These are phyloP conservation scores for Pseudopithomyces maydicus DNA, from an alignment of 2,329 filamentous ascomycete species.

Conservation along the genomic window DNA sequence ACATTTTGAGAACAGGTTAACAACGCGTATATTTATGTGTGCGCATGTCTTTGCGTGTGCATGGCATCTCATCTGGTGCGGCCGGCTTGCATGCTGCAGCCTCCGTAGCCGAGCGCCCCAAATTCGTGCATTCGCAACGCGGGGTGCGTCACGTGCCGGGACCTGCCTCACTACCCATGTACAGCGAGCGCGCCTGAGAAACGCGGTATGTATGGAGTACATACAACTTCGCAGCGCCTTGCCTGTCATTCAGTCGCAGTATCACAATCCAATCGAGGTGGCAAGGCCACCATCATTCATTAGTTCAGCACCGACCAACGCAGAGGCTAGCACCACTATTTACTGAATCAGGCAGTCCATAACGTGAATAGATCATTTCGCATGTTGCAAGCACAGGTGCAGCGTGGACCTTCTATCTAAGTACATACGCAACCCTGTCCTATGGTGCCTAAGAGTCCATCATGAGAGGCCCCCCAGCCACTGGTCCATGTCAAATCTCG, in stretches of 20 bases:
- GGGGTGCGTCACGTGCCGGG: neutral
- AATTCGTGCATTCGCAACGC: neutral
- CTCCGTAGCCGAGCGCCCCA: neutral
- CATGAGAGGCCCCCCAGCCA: too few species aligned
- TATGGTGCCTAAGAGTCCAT: too few species aligned
- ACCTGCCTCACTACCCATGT: neutral
- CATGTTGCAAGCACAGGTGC: too few species aligned
- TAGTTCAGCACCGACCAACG: too few species aligned
- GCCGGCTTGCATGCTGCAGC: constrained; percentile 1
- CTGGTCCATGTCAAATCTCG: too few species aligned
- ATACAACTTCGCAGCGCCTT: neutral
- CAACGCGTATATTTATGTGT: neutral
- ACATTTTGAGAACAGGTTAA: neutral
- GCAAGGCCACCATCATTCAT: neutral
- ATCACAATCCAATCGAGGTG: neutral
- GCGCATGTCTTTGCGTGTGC: neutral
- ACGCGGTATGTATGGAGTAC: neutral
- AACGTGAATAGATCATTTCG: too few species aligned
- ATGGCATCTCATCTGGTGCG: neutral
- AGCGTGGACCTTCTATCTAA: too few species aligned
- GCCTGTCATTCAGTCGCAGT: neutral
- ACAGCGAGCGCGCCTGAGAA: neutral
- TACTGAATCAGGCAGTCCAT: too few species aligned
- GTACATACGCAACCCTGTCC: too few species aligned
- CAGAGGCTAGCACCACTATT: too few species aligned